These are phyloP conservation scores for Apiotrichum mycotoxinovorans DNA, from an alignment of 1,284 basidiomycete genomes.

Conservation along the genomic window DNA sequence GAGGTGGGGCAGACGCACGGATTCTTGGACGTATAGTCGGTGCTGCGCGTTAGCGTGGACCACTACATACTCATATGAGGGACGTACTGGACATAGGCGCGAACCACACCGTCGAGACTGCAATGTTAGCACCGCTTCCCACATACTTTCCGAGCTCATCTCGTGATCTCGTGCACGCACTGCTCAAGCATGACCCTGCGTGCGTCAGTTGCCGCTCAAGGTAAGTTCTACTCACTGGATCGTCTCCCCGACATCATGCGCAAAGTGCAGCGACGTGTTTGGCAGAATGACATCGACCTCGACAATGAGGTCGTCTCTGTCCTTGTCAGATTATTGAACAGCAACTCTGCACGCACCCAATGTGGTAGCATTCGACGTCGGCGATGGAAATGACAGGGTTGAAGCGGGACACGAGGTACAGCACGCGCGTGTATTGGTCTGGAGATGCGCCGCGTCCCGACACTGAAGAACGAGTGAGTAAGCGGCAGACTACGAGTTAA, in stretches of 20 bases:
- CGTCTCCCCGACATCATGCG: slow-evolving; percentile 53
- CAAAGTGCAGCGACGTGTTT: slow-evolving; percentile 48
- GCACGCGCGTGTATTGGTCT: slow-evolving; percentile 47
- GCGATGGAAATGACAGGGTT: slow-evolving; percentile 47
- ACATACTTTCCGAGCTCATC: too few species aligned
- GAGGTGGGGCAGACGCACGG: slow-evolving; percentile 32
- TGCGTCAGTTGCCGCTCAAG: not conserved
- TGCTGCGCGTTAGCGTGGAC: slow-evolving; percentile 1
- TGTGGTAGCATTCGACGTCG: slow-evolving; percentile 50
- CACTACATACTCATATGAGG: too few species aligned
- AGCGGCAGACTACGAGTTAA: not conserved
- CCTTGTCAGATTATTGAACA: not conserved
- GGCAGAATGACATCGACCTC: slow-evolving; percentile 54
- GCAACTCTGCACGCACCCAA: slow-evolving; percentile 34
- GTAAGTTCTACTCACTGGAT: slow-evolving; percentile 35
- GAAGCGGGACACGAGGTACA: slow-evolving; percentile 53
- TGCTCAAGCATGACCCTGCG: slow-evolving; percentile 41
- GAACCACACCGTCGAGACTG: slow-evolving; percentile 49
- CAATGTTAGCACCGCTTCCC: slow-evolving; percentile 18
- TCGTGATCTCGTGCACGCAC: slow-evolving; percentile 19
- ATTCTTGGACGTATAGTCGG: slow-evolving; percentile 42
- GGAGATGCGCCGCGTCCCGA: slow-evolving; percentile 38
- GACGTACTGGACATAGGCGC: slow-evolving; percentile 51
- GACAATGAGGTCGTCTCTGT: slow-evolving; percentile 50
- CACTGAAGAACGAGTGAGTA: slow-evolving; percentile 25